These are phyloP conservation scores for Nitzschia putrida DNA, from an alignment of 108 stramenopile species.

Conservation along the genomic window DNA sequence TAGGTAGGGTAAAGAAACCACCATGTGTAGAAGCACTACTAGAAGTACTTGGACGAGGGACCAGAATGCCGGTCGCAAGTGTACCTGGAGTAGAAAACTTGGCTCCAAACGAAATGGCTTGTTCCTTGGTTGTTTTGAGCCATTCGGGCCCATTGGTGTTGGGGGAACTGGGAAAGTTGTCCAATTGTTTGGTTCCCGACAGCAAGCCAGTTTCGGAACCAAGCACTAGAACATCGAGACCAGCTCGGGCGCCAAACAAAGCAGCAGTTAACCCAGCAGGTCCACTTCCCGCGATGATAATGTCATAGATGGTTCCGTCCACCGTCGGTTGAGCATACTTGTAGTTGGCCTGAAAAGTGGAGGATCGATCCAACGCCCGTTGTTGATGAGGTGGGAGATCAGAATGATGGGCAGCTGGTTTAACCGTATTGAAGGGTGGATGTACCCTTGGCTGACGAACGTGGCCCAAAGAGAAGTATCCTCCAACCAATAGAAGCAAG, in stretches of 20 bases:
- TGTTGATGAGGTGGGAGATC: neutral
- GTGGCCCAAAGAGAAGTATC: neutral
- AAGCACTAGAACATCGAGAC: slow-evolving; percentile 54
- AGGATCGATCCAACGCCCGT: neutral
- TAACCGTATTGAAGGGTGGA: neutral
- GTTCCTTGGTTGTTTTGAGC: slow-evolving; percentile 42
- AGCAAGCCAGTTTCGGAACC: slow-evolving; percentile 50
- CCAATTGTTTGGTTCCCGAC: slow-evolving; percentile 46
- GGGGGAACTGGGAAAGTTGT: slow-evolving; percentile 54
- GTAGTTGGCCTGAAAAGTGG: neutral
- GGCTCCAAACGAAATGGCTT: slow-evolving; percentile 52
- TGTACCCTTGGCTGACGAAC: no score
- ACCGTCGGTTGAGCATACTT: neutral
- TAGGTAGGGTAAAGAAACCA: slow-evolving; percentile 37
- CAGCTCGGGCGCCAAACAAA: slow-evolving; percentile 59
- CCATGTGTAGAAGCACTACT: slow-evolving; percentile 15
- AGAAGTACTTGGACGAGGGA: slow-evolving; percentile 7
- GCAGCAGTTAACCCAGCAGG: slow-evolving; percentile 63
- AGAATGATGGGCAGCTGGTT: neutral
- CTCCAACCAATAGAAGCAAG: neutral
- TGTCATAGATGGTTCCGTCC: slow-evolving; percentile 39
- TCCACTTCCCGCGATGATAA: slow-evolving; percentile 60
- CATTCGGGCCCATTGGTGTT: slow-evolving; percentile 43
- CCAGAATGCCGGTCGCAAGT: slow-evolving; percentile 39
- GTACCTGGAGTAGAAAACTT: slow-evolving; percentile 46